phyloP scores from a whole-genome alignment of 2,329 filamentous ascomycete species.

The Aspergillus arachidicola region DNA sequence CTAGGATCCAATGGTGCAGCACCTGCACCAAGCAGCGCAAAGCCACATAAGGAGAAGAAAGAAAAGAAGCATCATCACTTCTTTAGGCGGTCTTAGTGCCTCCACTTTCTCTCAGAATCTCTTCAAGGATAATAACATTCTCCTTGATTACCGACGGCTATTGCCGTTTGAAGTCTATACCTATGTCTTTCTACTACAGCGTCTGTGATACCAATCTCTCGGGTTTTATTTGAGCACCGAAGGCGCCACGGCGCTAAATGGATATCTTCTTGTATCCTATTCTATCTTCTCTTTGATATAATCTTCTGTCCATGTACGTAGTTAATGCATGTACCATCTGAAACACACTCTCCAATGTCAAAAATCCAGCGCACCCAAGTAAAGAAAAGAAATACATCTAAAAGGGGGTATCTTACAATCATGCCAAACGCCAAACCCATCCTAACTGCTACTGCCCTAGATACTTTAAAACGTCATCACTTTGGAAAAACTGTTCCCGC shows the following conservation, averaged over 20 bases:
- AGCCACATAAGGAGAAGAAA: slow-evolving; percentile 46
- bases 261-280: slow-evolving; percentile 6
- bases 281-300: slow-evolving; percentile 8
- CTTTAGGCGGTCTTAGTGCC: slow-evolving; percentile 42
- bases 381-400: background rate
- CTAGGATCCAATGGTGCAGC: slow-evolving; percentile 30
- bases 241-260: slow-evolving; percentile 12
- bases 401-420: slow-evolving; percentile 11
- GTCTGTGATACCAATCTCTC: slow-evolving; percentile 38
- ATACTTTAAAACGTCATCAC: slow-evolving; percentile 76
- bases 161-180: slow-evolving; percentile 14
- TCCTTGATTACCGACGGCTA: background rate
- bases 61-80: slow-evolving; percentile 58
- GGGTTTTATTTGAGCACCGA: slow-evolving; percentile 15
- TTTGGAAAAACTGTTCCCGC: slow-evolving; percentile 71
- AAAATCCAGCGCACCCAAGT: background rate
- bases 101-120: background rate
- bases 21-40: slow-evolving; percentile 22
- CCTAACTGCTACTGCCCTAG: slow-evolving; percentile 48
- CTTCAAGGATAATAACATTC: slow-evolving; percentile 7
- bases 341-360: background rate
- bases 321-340: slow-evolving; percentile 6
- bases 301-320: slow-evolving; percentile 8
- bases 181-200: slow-evolving; percentile 26
- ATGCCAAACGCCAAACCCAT: slow-evolving; percentile 3